Evolutionary conservation across 257 asterid species (phyloP).

Genomic region (Mentha longifolia): DNA sequence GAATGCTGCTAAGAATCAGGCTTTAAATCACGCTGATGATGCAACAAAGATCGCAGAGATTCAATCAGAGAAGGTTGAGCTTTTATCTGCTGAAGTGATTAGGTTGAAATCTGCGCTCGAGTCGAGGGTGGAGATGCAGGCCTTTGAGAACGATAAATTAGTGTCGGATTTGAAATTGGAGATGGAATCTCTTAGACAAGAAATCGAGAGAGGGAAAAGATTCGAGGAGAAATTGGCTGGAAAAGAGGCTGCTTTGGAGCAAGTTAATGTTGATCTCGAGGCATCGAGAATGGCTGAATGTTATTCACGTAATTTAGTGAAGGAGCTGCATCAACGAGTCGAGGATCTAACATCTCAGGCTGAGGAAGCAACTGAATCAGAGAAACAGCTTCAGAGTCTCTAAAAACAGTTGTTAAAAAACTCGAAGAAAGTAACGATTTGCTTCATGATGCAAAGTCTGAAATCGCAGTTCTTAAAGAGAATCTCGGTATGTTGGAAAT

Average conservation of each 20-base stretch:
- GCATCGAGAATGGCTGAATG: conserved; percentile 84
- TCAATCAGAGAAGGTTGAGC: conserved; percentile 70
- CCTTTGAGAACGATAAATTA: conserved; percentile 54
- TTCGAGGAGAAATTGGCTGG: conserved; percentile 60
- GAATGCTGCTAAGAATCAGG: conserved; percentile 78
- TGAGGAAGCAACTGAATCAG: conserved; percentile 66
- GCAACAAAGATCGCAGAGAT: conserved; percentile 78
- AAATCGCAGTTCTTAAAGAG: conserved; percentile 65
- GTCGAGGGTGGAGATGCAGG: conserved; percentile 53
- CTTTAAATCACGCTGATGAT: conserved; percentile 80
- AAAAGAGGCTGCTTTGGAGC: conserved; percentile 67
- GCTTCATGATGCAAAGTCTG: conserved; percentile 65
- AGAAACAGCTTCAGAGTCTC: conserved; percentile 79
- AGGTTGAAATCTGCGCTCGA: conserved; percentile 63
- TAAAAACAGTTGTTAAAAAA: conserved; percentile 65
- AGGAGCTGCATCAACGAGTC: conserved; percentile 69
- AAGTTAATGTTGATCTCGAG: conserved; percentile 82
- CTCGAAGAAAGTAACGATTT: conserved; percentile 62
- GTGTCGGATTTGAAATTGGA: conserved; percentile 62
- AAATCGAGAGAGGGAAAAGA: conserved; percentile 57
- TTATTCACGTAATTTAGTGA: conserved; percentile 61
- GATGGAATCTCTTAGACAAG: conserved; percentile 58
- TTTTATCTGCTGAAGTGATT: conserved; percentile 72
- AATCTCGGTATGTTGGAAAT: conserved; percentile 59
- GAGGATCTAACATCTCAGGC: conserved; percentile 61